Evolutionary conservation across 176 grass and related monocot species (phyloP).

Genomic region (Microstegium vimineum): DNA sequence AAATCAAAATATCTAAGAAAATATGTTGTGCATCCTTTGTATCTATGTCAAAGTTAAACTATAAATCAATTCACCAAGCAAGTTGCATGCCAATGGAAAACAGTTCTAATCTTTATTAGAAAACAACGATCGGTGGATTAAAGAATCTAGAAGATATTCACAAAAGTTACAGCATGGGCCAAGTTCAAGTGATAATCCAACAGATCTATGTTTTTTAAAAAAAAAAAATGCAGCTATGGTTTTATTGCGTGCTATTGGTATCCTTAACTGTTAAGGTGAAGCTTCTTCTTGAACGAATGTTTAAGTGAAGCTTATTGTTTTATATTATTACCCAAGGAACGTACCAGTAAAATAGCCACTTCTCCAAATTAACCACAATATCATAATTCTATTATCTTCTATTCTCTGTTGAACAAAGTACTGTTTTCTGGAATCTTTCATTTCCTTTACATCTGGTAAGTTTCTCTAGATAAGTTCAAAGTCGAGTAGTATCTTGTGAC

Average conservation of each 20-base stretch:
- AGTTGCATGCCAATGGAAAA: constrained; percentile 2
- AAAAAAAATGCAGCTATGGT: not conserved
- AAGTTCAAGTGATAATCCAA: not conserved
- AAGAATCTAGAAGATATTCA: not conserved
- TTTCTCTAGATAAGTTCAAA: not conserved
- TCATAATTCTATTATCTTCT: not conserved
- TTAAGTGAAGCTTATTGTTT: not conserved
- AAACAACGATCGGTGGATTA: not conserved
- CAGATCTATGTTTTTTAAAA: not conserved
- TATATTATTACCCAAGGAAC: not conserved
- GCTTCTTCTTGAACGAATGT: not conserved
- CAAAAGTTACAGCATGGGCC: not conserved
- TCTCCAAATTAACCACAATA: not conserved
- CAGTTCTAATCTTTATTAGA: not conserved
- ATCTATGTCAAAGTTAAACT: constrained; percentile 13
- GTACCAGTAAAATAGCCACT: not conserved
- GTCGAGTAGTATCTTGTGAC: not conserved
- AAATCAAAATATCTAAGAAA: constrained; percentile 15
- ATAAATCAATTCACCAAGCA: not conserved
- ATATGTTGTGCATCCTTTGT: not conserved
- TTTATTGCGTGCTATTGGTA: not conserved
- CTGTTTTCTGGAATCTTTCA: not conserved
- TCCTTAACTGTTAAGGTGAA: not conserved
- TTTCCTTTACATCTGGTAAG: not conserved
- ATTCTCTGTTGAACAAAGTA: not conserved